These are phyloP conservation scores for Rauvolfia tetraphylla DNA, from an alignment of 257 asterid genomes.

Conservation along the genomic window DNA sequence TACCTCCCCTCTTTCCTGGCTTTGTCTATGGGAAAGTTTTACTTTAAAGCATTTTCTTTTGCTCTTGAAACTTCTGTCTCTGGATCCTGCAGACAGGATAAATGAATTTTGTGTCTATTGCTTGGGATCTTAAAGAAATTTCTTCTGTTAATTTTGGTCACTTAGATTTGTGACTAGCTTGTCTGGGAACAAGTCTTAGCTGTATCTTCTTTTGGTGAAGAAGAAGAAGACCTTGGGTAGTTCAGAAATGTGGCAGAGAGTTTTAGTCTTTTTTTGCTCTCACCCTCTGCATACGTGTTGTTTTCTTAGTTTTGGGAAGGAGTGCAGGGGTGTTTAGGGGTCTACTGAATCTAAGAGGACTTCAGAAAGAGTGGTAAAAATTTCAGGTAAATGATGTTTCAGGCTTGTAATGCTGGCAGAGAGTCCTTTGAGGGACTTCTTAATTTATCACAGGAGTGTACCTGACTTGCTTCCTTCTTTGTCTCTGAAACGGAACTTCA, in stretches of 20 bases:
- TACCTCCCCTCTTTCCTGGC: not conserved
- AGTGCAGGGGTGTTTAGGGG: not conserved
- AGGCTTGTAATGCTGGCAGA: not conserved
- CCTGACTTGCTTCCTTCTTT: not conserved
- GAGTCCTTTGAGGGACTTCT: not conserved
- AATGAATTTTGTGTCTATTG: not conserved
- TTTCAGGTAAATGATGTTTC: not conserved
- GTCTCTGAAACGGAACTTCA: not conserved
- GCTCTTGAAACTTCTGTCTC: not conserved
- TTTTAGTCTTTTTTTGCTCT: not conserved
- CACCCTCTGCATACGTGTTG: not conserved
- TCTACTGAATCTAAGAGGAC: not conserved
- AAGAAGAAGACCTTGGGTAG: not conserved
- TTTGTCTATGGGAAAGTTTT: not conserved
- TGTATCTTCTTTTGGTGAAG: not conserved
- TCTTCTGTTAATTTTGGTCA: not conserved
- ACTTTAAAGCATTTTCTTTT: not conserved
- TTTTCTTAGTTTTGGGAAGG: not conserved
- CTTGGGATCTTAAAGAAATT: not conserved
- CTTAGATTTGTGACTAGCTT: not conserved
- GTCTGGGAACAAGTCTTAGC: not conserved
- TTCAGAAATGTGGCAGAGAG: not conserved
- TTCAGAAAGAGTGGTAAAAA: not conserved
- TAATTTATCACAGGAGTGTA: not conserved
- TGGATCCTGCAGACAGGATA: not conserved